Base-by-base conservation (phyloP, 192 early-diverging fungal genomes). In the Linnemannia zychae region DNA sequence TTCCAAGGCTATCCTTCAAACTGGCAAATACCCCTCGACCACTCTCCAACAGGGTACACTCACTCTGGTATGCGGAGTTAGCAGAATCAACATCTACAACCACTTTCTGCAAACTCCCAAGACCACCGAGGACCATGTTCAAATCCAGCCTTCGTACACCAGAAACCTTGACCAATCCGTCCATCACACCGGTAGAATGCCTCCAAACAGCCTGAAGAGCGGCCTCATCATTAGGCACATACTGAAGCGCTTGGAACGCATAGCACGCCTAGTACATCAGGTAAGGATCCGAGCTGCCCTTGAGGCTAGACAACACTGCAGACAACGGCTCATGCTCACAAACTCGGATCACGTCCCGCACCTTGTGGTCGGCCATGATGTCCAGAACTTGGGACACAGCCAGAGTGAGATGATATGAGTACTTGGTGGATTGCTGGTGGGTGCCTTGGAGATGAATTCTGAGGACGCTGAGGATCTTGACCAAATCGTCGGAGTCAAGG, bases 151-250 rank as follows among this genome's bases (percentile, higher is more conserved):
- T 18, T 20, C 37, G 17, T 37, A 68, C 36, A 33, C 67, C 67
- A 37, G 28, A 37, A 31, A 38, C 37, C 33, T 37, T 37, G 33
- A 38, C 31, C 17, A 68, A 37, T 37, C 67, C 67, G 18, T 37
- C 37, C 33, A 37, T 37, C 67, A 68, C 13, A 68, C 36, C 67
- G 28, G 12, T 12, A 4, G 37, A 68, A 37, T 68, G 67, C 17
- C 67, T 31, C 33, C 31, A 22, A 18, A 63, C 20, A 12, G 49
- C 38, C 38, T 63, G 73, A 33, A 34, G 53, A 37, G 57, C 2
- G 11, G 73, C 28, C 48, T 74, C 53, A n/a, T 74, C 73, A 49
- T 74, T 57, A 65, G 73, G 53, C 20, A 74, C 36, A 44, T 33
- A 37, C 33, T 37, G 73, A 16, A 63, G 38, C 22, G 53, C 52